Evolutionary conservation across 2,329 filamentous ascomycete genomes (phyloP).

Genomic region (Cladophialophora immunda): DNA sequence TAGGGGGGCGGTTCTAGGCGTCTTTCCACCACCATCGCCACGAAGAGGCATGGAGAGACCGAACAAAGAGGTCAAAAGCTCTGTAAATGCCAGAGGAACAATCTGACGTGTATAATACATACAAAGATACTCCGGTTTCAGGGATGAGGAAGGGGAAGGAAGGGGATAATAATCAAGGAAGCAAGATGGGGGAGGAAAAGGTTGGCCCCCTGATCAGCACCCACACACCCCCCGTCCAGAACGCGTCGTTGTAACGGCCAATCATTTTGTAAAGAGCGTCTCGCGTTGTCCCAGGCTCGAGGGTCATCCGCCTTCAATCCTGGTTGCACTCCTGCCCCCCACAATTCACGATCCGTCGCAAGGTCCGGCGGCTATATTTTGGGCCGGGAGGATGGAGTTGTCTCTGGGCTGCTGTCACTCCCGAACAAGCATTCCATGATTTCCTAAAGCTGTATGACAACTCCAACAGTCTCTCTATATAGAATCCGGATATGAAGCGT

Average conservation of each 20-base stretch:
- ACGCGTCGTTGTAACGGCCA: background rate
- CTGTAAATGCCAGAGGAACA: background rate
- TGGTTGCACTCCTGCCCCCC: background rate
- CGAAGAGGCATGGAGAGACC: background rate
- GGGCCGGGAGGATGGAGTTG: background rate
- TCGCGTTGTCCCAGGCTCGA: background rate
- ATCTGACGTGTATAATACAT: background rate
- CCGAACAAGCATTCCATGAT: background rate
- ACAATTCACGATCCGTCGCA: background rate
- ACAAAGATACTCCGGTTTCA: background rate
- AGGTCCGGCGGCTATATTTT: background rate
- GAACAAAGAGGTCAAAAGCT: background rate
- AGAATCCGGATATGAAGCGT: background rate
- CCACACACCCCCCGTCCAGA: background rate
- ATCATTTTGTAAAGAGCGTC: background rate
- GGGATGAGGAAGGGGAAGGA: background rate
- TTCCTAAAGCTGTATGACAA: background rate
- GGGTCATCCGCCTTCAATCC: background rate
- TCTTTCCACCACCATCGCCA: background rate
- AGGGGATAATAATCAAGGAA: constrained; percentile 14
- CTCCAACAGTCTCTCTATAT: background rate
- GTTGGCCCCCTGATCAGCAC: background rate
- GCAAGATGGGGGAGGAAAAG: background rate
- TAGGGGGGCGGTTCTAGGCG: background rate
- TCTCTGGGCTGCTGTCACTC: background rate